Percentiles rank a stretch among this genome's conserved stretches.
These are phyloP conservation scores for Leccinum variabile DNA, from an alignment of 1,284 basidiomycete species.

Conservation along the genomic window DNA sequence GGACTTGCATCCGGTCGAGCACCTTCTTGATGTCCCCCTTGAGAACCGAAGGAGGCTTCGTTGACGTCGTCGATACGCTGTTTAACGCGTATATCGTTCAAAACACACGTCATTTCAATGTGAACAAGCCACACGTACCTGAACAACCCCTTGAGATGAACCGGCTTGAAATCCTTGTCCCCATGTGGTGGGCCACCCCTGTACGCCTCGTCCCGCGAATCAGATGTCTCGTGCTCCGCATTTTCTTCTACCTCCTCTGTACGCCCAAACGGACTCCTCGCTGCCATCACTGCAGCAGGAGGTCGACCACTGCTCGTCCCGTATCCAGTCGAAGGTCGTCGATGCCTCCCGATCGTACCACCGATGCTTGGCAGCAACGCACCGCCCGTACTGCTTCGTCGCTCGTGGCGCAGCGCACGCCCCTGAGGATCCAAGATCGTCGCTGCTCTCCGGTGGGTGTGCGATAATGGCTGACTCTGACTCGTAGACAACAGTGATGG, in stretches of 20 bases:
- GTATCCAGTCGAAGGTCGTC: conserved; percentile 66
- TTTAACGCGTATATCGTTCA: background rate
- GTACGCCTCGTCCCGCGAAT: conserved; percentile 30
- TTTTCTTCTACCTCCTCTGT: conserved; percentile 48
- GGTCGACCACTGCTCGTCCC: conserved; percentile 41
- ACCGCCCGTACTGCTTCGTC: conserved; percentile 73
- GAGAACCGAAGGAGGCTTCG: conserved; percentile 80
- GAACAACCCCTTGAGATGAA: conserved; percentile 88
- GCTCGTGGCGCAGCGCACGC: conserved; percentile 61
- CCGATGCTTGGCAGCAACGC: conserved; percentile 50
- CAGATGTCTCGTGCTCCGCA: conserved; percentile 42
- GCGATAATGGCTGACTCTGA: conserved; percentile 57
- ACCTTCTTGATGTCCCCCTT: conserved; percentile 80
- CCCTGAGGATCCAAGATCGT: conserved; percentile 71
- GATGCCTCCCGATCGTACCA: conserved; percentile 62
- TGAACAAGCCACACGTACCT: conserved; percentile 48
- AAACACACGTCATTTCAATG: too few species aligned
- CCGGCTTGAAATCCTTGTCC: conserved; percentile 73
- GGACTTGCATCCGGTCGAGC: conserved; percentile 91
- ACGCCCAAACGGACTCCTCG: conserved; percentile 51
- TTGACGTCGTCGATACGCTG: conserved; percentile 58
- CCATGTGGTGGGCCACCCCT: too few species aligned
- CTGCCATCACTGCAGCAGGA: conserved; percentile 21
- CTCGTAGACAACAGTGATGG: conserved; percentile 43
- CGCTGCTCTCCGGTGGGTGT: conserved; percentile 63